Conservation (phyloP, 2,329 filamentous ascomycete species). For the Esteya vermicola region DNA sequence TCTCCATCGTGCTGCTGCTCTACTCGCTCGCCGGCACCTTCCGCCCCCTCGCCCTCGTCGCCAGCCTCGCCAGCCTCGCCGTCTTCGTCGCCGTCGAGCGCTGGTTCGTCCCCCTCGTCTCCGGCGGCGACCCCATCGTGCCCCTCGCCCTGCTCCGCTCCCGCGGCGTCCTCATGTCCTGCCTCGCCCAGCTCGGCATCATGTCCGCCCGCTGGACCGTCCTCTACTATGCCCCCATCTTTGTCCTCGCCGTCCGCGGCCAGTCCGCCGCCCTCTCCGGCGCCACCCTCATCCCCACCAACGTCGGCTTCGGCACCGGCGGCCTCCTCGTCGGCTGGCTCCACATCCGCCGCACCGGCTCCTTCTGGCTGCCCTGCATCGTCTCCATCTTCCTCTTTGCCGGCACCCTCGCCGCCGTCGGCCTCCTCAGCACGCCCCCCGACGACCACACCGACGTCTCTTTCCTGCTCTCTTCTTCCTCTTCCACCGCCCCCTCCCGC, state of each 20-base stretch:
- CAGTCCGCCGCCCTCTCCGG: constrained; percentile 58
- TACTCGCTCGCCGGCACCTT: constrained; percentile 53
- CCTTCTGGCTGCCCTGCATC: constrained; percentile 55
- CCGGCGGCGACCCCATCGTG: constrained; percentile 58
- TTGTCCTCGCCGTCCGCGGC: constrained; percentile 60
- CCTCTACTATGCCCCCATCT: constrained; percentile 69
- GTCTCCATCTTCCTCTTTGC: constrained; percentile 49
- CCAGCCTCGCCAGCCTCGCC: constrained; percentile 37
- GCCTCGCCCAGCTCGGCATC: constrained; percentile 58
- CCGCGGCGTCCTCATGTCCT: constrained; percentile 57
- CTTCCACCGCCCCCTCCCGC: constrained; percentile 39
- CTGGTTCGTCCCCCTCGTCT: constrained; percentile 8
- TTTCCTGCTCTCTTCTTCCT: no score
- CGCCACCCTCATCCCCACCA: constrained; percentile 67
- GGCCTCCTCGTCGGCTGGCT: constrained; percentile 60
- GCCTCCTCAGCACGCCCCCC: constrained; percentile 32
- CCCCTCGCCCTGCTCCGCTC: constrained; percentile 57
- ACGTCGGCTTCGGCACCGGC: constrained; percentile 62
- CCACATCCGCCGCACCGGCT: constrained; percentile 58
- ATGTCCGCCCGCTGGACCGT: constrained; percentile 74
- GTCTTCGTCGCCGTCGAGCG: constrained; percentile 51
- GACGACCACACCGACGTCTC: no score
- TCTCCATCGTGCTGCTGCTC: constrained; percentile 57
- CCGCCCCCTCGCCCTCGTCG: constrained; percentile 40
- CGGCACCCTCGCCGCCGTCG: constrained; percentile 30